Evolutionary conservation across 2,329 filamentous ascomycete genomes (phyloP).

Genomic region (Ceratocystiopsis sp.): DNA sequence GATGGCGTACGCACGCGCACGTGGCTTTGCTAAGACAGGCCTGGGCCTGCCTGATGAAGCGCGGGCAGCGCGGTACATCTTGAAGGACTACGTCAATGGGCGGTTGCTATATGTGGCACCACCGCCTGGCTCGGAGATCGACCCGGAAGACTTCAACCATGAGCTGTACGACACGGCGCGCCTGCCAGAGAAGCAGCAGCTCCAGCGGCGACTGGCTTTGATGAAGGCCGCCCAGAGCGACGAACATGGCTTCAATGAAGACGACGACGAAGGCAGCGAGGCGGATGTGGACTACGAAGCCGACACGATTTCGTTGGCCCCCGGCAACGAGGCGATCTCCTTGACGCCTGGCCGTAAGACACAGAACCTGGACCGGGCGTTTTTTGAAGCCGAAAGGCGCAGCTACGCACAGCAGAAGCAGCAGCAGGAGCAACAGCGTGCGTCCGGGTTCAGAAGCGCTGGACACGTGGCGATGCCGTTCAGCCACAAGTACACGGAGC

Average conservation of each 20-base stretch:
- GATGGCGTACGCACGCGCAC: constrained; percentile 67
- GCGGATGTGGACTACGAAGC: neutral
- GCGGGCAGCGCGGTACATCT: constrained; percentile 68
- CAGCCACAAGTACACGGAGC: constrained; percentile 74
- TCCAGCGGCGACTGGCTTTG: constrained; percentile 10
- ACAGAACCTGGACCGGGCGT: too few species aligned
- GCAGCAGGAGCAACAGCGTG: too few species aligned
- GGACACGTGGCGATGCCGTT: constrained; percentile 60
- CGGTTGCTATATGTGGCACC: constrained; percentile 87
- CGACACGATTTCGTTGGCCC: too few species aligned
- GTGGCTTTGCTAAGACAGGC: constrained; percentile 82
- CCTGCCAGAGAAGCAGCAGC: constrained; percentile 65
- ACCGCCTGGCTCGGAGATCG: constrained; percentile 47
- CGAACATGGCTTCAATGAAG: neutral
- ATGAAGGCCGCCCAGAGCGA: neutral
- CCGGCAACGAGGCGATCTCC: too few species aligned
- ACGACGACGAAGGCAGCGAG: neutral
- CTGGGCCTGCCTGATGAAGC: constrained; percentile 87
- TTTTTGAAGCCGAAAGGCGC: too few species aligned
- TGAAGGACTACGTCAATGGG: constrained; percentile 96
- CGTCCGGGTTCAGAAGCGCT: neutral
- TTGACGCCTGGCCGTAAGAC: too few species aligned
- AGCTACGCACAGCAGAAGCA: too few species aligned
- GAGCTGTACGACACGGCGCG: constrained; percentile 76
- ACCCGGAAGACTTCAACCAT: constrained; percentile 64